Percentiles rank a stretch among this genome's conserved stretches.
Conservation (phyloP, 257 asterid species). For the Solanum commersonii region DNA sequence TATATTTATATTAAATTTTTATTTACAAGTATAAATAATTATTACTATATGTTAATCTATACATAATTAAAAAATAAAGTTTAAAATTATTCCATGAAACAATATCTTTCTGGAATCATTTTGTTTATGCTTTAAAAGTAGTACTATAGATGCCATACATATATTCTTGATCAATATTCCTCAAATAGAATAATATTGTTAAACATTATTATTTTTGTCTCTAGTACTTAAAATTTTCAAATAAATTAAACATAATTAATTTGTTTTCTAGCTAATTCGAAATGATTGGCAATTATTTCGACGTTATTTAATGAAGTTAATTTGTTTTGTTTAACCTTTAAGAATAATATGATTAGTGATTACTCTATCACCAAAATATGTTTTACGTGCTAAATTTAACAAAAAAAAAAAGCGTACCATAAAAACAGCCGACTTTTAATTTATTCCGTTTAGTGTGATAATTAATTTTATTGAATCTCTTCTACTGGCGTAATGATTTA, state of each 20-base stretch:
- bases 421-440: background rate
- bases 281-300: background rate
- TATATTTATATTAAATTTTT: background rate
- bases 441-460: background rate
- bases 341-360: background rate
- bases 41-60: background rate
- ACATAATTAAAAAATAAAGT: background rate
- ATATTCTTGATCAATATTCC: background rate
- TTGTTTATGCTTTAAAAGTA: background rate
- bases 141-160: background rate
- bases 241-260: background rate
- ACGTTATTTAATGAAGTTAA: background rate
- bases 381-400: background rate
- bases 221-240: background rate
- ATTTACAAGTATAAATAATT: background rate
- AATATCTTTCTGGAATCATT: background rate
- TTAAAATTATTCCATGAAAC: background rate
- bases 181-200: background rate
- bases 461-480: background rate
- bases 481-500: background rate
- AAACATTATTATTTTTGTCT: background rate
- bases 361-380: background rate
- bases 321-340: background rate
- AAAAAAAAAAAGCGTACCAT: background rate
- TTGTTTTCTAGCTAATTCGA: background rate